Base-by-base conservation (phyloP, 148 eudicot species). In the Beta vulgaris region DNA sequence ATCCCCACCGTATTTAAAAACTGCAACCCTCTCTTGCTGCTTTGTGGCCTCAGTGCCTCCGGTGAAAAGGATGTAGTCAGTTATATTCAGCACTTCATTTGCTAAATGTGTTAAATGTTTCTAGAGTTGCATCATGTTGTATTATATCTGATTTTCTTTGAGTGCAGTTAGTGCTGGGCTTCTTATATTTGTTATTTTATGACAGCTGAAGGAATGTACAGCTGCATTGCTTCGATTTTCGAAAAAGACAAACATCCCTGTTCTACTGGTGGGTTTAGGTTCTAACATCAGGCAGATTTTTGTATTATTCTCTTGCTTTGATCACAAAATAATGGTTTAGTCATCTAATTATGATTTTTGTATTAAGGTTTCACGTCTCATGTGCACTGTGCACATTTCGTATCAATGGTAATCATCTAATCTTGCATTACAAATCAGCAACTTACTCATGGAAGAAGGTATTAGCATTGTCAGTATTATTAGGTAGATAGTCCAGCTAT, bases 131-230 rank as follows among this genome's bases (percentile, higher is more conserved):
- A 18, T 68, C 11, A 48, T 21, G 34, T 36, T 67, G 14, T 28
- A 44, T 46, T 12, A 25, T 65, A 68, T 60, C 29, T 70, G 46
- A 19, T 64, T 3, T 53, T 21, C 49, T 40, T 28, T 76, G 51
- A 10, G 32, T 11, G 3, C 43, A 42, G n/a, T 69, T 34, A 54
- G 34, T 18, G 44, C 2, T 80, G 36, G 12, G 34, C 34, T 74
- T 35, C 64, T 75, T 39, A 69, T 51, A 6, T n/a, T 68, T 60
- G 29, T 16, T 14, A 29, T 63, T 34, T 51, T n/a, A 61, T 83
- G 74, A 78, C 89, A 95, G 99, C 85, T 95, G 71, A 95, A 88
- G 88, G 97, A 95, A 85, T 95, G 97, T 82, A 92, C 99, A 64
- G 83, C 96, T 65, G 92, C 96, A 11, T 88, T 95, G 82, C 90